Base-by-base conservation (phyloP, 805 yeast genomes). In the Cyberlindnera maclurae region DNA sequence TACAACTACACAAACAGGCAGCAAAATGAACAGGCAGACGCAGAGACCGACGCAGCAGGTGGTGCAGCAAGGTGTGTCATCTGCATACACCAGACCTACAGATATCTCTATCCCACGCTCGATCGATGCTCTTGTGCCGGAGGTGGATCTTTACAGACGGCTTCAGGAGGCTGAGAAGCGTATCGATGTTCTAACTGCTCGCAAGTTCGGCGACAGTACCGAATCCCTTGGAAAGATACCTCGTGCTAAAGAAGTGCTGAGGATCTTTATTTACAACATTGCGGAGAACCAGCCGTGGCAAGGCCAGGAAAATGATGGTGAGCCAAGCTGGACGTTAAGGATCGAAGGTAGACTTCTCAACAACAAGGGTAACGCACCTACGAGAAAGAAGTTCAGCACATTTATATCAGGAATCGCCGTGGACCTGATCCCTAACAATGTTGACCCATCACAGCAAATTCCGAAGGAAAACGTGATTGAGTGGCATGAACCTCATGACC, bases 221-320 rank as follows among this genome's bases (percentile, higher is more conserved):
- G 95, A 89, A 42, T 69, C 67, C 58, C 63, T 69, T 44, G 70
- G 69, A 40, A 70, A 64, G 49, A 51, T 63, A 27, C 52, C 51
- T 7, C 53, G 49, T 24, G 74, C 73, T 45, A 76, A 76, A 28
- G 80, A 82, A 38, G 68, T 71, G 12, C 68, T 93, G 50, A 75
- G 97, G 40, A 73, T 93, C 13, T 90, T 79, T 55, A 68, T 93
- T 15, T 87, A 89, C 52, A 87, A 85, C 56, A 81, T 86, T 4
- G 67, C 82, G 24, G 84, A 80, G 44, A 84, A 85, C 57, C 97
- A 90, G 63, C 85, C 90, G 32, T 93, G 97, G 97, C 90, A 83
- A 29, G 29, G 31, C 15, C 17, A 13, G 12, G 16, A 13, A 9
- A 22, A 17, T n/a, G 44, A 44, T 15, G 43, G 38, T 28, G 75